phyloP scores from a whole-genome alignment of 169 alveolate species.

The Amoebophrya sp. region DNA sequence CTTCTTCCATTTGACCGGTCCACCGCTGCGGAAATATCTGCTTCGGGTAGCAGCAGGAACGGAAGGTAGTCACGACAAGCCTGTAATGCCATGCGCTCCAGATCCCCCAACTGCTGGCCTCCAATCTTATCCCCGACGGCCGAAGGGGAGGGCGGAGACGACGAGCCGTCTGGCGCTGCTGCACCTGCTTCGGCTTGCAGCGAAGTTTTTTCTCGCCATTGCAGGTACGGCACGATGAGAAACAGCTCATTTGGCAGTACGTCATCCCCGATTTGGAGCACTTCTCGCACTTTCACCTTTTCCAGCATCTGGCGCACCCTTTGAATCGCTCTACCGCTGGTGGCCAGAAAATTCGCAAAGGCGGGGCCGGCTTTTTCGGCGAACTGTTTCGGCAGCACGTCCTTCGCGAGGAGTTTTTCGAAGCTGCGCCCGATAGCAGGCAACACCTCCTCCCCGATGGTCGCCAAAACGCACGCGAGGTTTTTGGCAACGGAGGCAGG shows the following conservation, averaged over 20 bases:
- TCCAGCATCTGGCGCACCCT: neutral
- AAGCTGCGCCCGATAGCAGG: neutral
- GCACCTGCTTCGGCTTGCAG: neutral
- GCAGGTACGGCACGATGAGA: neutral
- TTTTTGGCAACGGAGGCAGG: neutral
- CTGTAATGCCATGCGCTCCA: neutral
- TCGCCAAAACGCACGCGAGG: neutral
- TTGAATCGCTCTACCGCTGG: neutral
- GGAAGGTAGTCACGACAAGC: neutral
- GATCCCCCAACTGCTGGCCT: neutral
- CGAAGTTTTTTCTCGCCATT: neutral
- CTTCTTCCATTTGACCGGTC: neutral
- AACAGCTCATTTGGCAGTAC: neutral
- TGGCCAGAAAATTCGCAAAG: neutral
- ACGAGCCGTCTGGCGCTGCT: neutral
- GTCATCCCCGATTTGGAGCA: neutral
- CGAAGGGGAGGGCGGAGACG: neutral
- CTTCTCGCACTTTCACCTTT: neutral
- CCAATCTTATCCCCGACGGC: too few species aligned
- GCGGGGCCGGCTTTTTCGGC: neutral
- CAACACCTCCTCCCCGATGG: neutral
- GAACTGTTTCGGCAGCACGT: neutral
- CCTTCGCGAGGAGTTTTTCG: neutral
- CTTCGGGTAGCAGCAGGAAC: neutral
- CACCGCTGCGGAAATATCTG: neutral